Base-by-base conservation (phyloP, 2,329 filamentous ascomycete species). In the Teratosphaeria pseudoeucalypti region DNA sequence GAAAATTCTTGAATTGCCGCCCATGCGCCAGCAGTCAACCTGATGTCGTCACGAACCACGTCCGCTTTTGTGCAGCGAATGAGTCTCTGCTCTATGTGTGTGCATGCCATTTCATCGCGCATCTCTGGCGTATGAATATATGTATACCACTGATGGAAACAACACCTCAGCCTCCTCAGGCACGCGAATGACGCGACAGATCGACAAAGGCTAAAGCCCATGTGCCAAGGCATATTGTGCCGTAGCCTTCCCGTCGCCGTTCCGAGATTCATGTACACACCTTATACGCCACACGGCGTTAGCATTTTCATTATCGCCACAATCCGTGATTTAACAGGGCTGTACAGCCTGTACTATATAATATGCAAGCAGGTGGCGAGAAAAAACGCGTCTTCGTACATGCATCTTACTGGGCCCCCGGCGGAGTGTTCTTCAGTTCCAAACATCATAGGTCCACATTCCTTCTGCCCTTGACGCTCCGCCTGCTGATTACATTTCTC, bases 381-480 rank as follows among this genome's bases (percentile, higher is more conserved):
- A 14, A 39, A 10, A 39, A 39, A 39, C 4, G 16, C 16, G 16
- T n/a, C 6, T 43, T 43, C 16, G 37, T 43, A n/a, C 29, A 43
- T 16, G 37, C 37, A 7, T 14, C 37, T 43, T 16, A 3, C 34
- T 39, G 16, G 11, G 34, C 9, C 16, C 16, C 16, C 11, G 3
- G 16, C 11, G 16, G 11, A 39, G 11, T 14, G 34, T 14, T 9
- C 54, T 26, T 55, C 3, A 26, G 4, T 27, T 32, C 26, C 10
- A 11, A 53, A 32, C 39, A 23, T 56, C 39, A 56, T 27, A 62
- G 52, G 7, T 58, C 49, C 47, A 58, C 54, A 39, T 58, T 60
- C 34, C 60, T 60, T 55, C 59, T 63, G 3, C 54, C 58, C 47
- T 57, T 62, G 6, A 61, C 57, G 27, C 53, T 55, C 10, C 60